Conservation (phyloP, 2,329 filamentous ascomycete species). For the Colletotrichum endophyticum region DNA sequence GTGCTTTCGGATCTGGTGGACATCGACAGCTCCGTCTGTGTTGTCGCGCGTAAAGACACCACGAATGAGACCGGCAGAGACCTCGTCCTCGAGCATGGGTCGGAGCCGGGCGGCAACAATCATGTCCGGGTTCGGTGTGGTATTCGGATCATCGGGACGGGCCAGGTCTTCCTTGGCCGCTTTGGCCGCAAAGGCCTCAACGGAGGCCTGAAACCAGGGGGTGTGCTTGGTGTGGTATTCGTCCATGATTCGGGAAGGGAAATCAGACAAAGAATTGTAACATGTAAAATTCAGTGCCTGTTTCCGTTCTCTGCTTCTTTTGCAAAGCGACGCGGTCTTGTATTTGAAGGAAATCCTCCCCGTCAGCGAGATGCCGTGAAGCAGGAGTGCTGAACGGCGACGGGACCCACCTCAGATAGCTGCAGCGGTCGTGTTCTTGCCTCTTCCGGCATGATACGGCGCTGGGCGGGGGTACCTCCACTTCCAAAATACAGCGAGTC, state of each 20-base stretch:
- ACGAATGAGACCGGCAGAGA: slow-evolving; percentile 29
- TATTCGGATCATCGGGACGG: neutral
- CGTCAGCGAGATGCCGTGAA: neutral
- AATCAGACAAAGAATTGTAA: no score
- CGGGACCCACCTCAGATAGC: neutral
- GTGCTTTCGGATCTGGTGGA: slow-evolving; percentile 40
- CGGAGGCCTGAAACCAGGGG: slow-evolving; percentile 1
- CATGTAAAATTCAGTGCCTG: neutral
- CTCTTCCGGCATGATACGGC: neutral
- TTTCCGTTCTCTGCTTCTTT: neutral
- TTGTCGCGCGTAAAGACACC: slow-evolving; percentile 28
- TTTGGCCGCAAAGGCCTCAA: neutral
- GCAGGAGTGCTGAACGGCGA: neutral
- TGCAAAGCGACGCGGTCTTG: neutral
- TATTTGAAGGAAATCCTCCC: neutral
- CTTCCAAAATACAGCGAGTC: neutral
- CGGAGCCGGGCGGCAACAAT: slow-evolving; percentile 41
- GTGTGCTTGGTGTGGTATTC: slow-evolving; percentile 6
- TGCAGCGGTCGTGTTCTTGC: neutral
- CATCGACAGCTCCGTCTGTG: slow-evolving; percentile 31
- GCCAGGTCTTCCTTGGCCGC: neutral
- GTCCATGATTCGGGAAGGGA: neutral
- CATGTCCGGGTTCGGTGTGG: slow-evolving; percentile 28
- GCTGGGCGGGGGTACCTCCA: neutral
- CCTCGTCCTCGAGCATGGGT: slow-evolving; percentile 39